phyloP scores from a whole-genome alignment of 129 eudicot genomes.

The Tagetes erecta region DNA sequence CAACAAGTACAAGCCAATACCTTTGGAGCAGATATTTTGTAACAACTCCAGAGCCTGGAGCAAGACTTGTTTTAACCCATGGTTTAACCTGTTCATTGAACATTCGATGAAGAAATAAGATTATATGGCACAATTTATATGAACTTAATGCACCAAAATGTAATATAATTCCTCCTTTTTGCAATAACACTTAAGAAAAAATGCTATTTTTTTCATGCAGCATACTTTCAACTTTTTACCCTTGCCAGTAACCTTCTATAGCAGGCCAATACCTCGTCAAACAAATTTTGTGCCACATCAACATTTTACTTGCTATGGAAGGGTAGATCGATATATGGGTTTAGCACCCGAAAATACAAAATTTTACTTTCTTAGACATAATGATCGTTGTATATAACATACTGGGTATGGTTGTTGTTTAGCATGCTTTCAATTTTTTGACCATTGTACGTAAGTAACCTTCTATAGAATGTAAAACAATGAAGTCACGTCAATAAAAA shows the following conservation, averaged over 20 bases:
- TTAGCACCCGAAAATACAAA: not conserved
- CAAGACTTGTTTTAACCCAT: slow-evolving; percentile 93
- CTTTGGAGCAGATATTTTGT: slow-evolving; percentile 78
- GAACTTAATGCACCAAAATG: not conserved
- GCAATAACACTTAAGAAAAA: not conserved
- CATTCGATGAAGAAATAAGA: slow-evolving; percentile 17
- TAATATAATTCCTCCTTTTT: slow-evolving; percentile 1
- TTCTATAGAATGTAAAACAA: not conserved
- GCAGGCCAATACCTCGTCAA: not conserved
- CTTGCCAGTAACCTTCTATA: not conserved
- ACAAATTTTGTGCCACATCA: not conserved
- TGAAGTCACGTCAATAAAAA: not conserved
- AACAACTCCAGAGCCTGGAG: slow-evolving; percentile 96
- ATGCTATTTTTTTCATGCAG: not conserved
- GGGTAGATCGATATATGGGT: not conserved
- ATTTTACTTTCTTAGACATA: not conserved
- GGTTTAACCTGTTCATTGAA: slow-evolving; percentile 70
- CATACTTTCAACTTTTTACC: not conserved
- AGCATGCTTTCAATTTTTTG: not conserved
- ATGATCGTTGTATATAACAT: not conserved
- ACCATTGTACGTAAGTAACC: not conserved
- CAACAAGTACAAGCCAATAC: slow-evolving; percentile 40
- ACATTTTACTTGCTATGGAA: slow-evolving; percentile 6
- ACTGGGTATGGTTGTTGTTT: not conserved
- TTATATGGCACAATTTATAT: not conserved